Evolutionary conservation across 176 grass and related monocot species (phyloP).

Genomic region (Zea mays): DNA sequence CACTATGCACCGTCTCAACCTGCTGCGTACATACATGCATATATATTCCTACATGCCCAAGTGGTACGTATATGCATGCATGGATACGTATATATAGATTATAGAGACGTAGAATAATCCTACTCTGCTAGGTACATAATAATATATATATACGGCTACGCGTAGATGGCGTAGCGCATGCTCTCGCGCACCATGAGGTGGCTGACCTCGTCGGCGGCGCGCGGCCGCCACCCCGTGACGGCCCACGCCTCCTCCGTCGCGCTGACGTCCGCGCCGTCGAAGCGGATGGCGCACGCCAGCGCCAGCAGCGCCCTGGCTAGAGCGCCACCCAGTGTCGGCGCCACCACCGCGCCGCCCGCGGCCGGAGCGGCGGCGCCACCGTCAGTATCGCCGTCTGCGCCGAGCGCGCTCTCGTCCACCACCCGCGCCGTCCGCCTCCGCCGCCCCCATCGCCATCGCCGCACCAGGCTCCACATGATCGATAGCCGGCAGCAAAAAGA

Average conservation of each 20-base stretch:
- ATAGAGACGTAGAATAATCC: too few relatives aligned
- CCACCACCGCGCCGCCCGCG: neutral
- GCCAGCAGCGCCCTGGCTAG: slow-evolving; percentile 56
- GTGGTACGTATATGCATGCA: too few relatives aligned
- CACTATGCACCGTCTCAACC: neutral
- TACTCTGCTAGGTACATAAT: too few relatives aligned
- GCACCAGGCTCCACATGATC: slow-evolving; percentile 48
- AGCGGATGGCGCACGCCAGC: slow-evolving; percentile 46
- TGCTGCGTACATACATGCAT: neutral
- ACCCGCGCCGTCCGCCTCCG: slow-evolving; percentile 45
- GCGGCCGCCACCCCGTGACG: slow-evolving; percentile 46
- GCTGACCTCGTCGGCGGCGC: slow-evolving; percentile 63
- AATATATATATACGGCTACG: slow-evolving; percentile 28
- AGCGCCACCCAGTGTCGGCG: slow-evolving; percentile 24
- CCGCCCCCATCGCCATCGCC: slow-evolving; percentile 38
- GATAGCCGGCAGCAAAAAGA: neutral
- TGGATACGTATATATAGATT: too few relatives aligned
- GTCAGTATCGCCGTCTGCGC: neutral
- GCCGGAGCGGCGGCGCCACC: neutral
- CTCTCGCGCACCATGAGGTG: slow-evolving; percentile 74
- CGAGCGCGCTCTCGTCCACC: slow-evolving; percentile 59
- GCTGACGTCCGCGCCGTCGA: slow-evolving; percentile 44
- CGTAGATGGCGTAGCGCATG: slow-evolving; percentile 82
- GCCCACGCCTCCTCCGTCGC: slow-evolving; percentile 50
- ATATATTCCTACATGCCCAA: too few relatives aligned